A percentile compares a stretch with the other conserved stretches of the same genome.
These are phyloP conservation scores for Syzygium grande DNA, from an alignment of 345 rosid genomes.

Conservation along the genomic window DNA sequence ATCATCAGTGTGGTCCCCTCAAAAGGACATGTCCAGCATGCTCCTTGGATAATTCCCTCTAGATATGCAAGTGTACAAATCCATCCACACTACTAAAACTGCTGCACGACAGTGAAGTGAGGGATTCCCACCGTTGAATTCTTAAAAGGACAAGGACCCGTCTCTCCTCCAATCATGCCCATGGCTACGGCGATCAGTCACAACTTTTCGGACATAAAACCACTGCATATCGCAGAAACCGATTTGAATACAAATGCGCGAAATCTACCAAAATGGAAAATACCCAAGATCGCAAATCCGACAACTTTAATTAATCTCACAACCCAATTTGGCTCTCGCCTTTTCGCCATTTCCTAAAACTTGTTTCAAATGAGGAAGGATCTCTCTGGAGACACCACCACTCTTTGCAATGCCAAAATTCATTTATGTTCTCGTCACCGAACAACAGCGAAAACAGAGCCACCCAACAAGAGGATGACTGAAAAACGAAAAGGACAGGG, in stretches of 20 bases:
- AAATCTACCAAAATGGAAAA: not conserved
- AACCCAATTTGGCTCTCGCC: not conserved
- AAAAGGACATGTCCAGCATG: not conserved
- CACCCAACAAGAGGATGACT: not conserved
- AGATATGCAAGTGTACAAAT: too few species aligned
- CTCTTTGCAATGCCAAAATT: not conserved
- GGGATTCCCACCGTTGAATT: fast-evolving
- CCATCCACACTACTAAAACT: too few species aligned
- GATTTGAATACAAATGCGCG: fast-evolving
- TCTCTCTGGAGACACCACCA: fast-evolving
- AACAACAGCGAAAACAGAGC: not conserved
- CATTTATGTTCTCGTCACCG: not conserved
- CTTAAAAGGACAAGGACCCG: not conserved
- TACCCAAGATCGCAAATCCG: too few species aligned
- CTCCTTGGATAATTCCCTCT: not conserved
- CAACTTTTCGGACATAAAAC: fast-evolving
- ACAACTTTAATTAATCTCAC: not conserved
- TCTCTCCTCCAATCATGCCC: not conserved
- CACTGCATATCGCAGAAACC: fast-evolving
- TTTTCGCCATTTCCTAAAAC: not conserved
- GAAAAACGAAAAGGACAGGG: not conserved
- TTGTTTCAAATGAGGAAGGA: not conserved
- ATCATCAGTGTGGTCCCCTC: not conserved
- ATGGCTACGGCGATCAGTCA: not conserved
- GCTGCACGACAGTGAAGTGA: too few species aligned